A percentile compares a stretch with the other conserved stretches of the same genome.
Evolutionary conservation across 169 alveolate genomes (phyloP).

Genomic region (Cardiosporidium cionae): DNA sequence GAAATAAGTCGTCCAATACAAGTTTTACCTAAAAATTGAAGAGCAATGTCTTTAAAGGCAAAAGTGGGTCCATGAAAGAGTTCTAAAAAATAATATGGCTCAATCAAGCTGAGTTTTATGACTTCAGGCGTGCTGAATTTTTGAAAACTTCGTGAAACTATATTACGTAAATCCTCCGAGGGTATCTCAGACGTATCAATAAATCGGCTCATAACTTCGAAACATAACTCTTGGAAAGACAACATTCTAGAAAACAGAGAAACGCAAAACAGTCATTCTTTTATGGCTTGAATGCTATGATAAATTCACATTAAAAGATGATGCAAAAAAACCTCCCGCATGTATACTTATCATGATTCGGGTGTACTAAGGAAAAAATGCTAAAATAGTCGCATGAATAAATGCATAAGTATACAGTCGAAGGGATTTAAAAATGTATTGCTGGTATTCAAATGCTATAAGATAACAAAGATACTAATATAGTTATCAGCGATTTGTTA

Average conservation of each 20-base stretch:
- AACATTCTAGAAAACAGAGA: not conserved
- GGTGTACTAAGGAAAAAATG: too few species aligned
- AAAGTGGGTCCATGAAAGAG: conserved; percentile 38
- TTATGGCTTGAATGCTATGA: too few species aligned
- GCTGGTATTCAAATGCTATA: too few species aligned
- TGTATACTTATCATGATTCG: too few species aligned
- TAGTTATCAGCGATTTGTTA: too few species aligned
- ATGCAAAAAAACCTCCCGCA: too few species aligned
- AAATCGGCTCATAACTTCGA: not conserved
- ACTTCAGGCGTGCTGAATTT: not conserved
- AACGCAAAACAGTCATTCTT: not conserved
- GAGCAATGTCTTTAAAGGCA: conserved; percentile 35
- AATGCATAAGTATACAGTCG: too few species aligned
- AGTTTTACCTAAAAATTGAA: conserved; percentile 34
- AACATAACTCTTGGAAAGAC: not conserved
- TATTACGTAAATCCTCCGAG: not conserved
- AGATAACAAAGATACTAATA: too few species aligned
- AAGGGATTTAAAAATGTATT: too few species aligned
- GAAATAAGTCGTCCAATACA: not conserved
- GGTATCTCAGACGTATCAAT: not conserved
- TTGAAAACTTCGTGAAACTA: not conserved
- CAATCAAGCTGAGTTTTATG: not conserved
- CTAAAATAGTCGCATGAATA: too few species aligned
- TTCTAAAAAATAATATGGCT: conserved; percentile 1
- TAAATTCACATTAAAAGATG: too few species aligned